Evolutionary conservation across 2,329 filamentous ascomycete species (phyloP).

Genomic region (Raffaelea arxii): DNA sequence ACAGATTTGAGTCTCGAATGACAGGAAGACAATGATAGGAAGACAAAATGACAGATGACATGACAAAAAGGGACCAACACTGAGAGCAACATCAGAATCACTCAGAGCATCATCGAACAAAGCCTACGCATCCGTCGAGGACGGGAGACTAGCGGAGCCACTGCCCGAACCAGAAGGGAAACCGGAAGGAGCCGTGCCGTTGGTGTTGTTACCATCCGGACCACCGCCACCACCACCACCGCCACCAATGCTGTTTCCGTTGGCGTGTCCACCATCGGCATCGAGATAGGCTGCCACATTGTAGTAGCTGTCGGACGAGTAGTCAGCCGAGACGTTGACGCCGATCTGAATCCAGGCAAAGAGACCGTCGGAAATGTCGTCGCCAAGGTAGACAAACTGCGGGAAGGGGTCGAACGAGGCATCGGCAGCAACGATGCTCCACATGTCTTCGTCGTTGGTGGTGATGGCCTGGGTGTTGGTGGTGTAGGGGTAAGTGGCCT

Average conservation of each 20-base stretch:
- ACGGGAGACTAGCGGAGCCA: background rate
- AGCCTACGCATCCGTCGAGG: background rate
- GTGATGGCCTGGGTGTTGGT: conserved; percentile 30
- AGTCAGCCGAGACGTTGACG: conserved; percentile 28
- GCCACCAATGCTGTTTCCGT: conserved; percentile 3
- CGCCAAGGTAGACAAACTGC: conserved; percentile 46
- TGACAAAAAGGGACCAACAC: no score
- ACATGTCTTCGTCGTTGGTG: conserved; percentile 32
- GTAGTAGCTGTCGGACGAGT: conserved; percentile 40
- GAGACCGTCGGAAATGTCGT: conserved; percentile 36
- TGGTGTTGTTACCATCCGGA: no score
- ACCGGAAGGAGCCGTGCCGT: background rate
- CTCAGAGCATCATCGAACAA: no score
- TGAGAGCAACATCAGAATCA: no score
- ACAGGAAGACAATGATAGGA: no score
- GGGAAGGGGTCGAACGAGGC: conserved; percentile 33
- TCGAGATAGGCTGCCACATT: conserved; percentile 9
- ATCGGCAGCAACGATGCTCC: conserved; percentile 32
- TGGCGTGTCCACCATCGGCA: conserved; percentile 3
- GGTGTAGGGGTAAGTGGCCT: conserved; percentile 33
- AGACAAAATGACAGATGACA: no score
- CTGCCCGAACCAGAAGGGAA: background rate
- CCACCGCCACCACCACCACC: conserved; percentile 3
- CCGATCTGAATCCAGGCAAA: conserved; percentile 41
- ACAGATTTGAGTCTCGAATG: no score